Percentiles rank a stretch among this genome's conserved stretches.
Conservation (phyloP, 2,329 filamentous ascomycete genomes). For the Lecanicillium sp. region DNA sequence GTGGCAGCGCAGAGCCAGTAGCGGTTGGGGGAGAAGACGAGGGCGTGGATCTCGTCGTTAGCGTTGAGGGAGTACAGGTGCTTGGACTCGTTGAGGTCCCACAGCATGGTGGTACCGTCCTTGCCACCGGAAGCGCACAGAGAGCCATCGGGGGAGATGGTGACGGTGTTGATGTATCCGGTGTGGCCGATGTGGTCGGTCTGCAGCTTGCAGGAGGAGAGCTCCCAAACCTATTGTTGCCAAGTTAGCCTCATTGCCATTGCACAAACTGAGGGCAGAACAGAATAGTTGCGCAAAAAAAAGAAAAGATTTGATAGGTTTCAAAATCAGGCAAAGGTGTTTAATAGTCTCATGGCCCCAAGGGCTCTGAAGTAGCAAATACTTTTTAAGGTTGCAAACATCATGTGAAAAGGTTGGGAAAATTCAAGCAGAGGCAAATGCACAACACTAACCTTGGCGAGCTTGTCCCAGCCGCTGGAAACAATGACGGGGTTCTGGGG, state of each 20-base stretch:
- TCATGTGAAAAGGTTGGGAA: slow-evolving; percentile 54
- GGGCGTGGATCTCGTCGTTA: slow-evolving; percentile 99
- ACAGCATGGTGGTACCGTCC: slow-evolving; percentile 99
- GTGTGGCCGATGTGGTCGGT: slow-evolving; percentile 99
- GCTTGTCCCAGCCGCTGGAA: slow-evolving; percentile 98
- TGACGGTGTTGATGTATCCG: slow-evolving; percentile 99
- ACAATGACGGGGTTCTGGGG: slow-evolving; percentile 99
- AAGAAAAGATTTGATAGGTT: slow-evolving; percentile 16
- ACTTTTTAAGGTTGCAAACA: slow-evolving; percentile 81
- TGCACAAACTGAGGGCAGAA: background rate
- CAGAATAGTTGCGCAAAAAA: slow-evolving; percentile 1
- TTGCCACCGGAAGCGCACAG: slow-evolving; percentile 99
- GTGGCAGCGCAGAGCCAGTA: slow-evolving; percentile 99
- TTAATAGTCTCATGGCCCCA: slow-evolving; percentile 93
- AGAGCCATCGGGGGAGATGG: slow-evolving; percentile 98
- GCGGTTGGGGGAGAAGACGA: slow-evolving; percentile 99
- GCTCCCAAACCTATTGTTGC: slow-evolving; percentile 91
- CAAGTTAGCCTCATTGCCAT: slow-evolving; percentile 4
- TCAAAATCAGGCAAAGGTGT: slow-evolving; percentile 77
- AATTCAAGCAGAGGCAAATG: background rate
- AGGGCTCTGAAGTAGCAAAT: slow-evolving; percentile 99
- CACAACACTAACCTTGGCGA: slow-evolving; percentile 83
- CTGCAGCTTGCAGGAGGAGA: slow-evolving; percentile 98
- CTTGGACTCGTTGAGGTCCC: slow-evolving; percentile 99
- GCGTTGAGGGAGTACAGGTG: slow-evolving; percentile 99